Evolutionary conservation across 2,329 filamentous ascomycete genomes (phyloP), one percentile per base, ranked within the genome.

Genomic region (Orbilia quercus): DNA sequence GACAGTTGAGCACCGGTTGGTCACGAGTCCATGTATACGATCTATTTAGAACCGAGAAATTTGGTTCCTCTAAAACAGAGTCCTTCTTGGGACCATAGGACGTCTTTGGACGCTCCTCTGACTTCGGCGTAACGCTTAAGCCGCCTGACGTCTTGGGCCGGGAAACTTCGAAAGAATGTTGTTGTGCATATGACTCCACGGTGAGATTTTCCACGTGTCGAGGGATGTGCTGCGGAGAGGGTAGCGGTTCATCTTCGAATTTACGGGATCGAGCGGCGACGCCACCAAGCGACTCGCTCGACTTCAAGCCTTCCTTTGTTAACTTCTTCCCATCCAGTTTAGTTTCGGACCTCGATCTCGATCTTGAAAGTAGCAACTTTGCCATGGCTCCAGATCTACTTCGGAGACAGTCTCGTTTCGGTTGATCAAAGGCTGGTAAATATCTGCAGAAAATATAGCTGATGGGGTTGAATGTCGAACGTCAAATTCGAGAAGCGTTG

Each of bases 11-110:
- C 22, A 36, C 11, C 6, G 59, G 44, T 18, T 69, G 48, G 5
- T 67, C 55, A 47, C 70, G 70, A 45, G 58, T 58, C 70, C 70
- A 74, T 11, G 64, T 69, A 25, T 67, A 67, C 16, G 70, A 67
- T 38, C 57, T 51, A 22, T 74, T 74, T 12, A 74, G 25, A 18
- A 74, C 36, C 18, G 58, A 67, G 47, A 74, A 69, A 36, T 63
- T 67, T 22, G 70, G 55, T 20, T 74, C 70, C 16, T 74, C 64
- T 9, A 63, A 44, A 45, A 31, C 47, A n/a, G 44, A 38, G 28
- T 57, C 62, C 40, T 73, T 73, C 28, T 66, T 73, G 3, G 48
- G 12, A 11, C 69, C 60, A 28, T 73, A 60, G 5, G 69, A 73
- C 11, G 70, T 74, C 25, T 74, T 74, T 18, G 70, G 70, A 16